phyloP scores from a whole-genome alignment of 768 basidiomycete genomes.

The Tulasnella sp. region DNA sequence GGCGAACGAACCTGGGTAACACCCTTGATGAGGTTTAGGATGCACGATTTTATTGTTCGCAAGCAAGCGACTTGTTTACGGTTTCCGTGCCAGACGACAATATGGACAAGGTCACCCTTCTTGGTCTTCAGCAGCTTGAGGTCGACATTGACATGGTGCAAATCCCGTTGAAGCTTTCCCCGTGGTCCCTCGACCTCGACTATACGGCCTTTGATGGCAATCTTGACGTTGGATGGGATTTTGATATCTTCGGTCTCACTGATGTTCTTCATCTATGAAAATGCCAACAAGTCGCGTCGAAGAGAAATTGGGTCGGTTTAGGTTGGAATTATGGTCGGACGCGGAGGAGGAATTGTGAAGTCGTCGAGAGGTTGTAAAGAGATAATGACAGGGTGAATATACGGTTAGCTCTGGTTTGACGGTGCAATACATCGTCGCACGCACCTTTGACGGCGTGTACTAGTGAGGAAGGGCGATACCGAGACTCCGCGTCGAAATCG shows the following conservation, averaged over 20 bases:
- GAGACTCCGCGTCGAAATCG: not conserved
- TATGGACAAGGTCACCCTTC: slow-evolving; percentile 61
- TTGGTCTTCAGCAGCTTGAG: slow-evolving; percentile 71
- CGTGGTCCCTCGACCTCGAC: slow-evolving; percentile 90
- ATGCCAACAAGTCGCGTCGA: not conserved
- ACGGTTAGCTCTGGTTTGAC: not conserved
- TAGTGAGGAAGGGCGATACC: not conserved
- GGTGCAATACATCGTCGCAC: not conserved
- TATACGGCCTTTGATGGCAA: slow-evolving; percentile 82
- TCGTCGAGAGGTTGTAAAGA: not conserved
- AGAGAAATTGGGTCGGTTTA: not conserved
- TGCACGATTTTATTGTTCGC: slow-evolving; percentile 88
- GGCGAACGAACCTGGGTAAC: slow-evolving; percentile 73
- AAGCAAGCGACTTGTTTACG: slow-evolving; percentile 99
- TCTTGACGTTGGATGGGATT: slow-evolving; percentile 76
- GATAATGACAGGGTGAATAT: not conserved
- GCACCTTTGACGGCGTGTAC: not conserved
- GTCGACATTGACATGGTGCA: slow-evolving; percentile 92
- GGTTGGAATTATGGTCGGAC: not conserved
- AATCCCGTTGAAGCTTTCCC: slow-evolving; percentile 84
- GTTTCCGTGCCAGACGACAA: slow-evolving; percentile 96
- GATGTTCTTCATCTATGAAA: slow-evolving; percentile 76
- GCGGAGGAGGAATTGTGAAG: not conserved
- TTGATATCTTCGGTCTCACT: slow-evolving; percentile 89
- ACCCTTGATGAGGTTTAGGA: slow-evolving; percentile 95